Evolutionary conservation across 2,329 filamentous ascomycete genomes (phyloP).

Genomic region (Trichoderma sp.): DNA sequence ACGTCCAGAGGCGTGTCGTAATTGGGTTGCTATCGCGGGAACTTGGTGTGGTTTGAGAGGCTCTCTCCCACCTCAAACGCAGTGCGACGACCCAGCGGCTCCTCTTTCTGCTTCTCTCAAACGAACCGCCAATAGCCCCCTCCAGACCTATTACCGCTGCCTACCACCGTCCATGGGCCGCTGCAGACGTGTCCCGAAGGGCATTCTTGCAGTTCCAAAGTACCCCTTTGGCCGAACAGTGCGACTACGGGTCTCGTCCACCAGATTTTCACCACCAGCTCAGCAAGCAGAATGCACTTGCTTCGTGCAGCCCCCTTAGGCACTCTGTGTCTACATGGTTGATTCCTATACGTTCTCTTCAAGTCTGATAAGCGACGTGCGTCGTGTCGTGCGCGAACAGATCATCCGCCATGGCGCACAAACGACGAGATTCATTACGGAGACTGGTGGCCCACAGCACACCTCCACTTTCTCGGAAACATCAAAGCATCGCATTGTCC

Average conservation of each 20-base stretch:
- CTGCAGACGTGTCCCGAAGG: constrained; percentile 19
- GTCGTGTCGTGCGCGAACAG: constrained; percentile 14
- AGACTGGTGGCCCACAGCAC: constrained; percentile 15
- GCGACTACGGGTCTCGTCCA: not conserved
- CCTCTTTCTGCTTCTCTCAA: constrained; percentile 18
- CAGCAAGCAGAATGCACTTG: not conserved
- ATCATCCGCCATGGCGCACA: constrained; percentile 12
- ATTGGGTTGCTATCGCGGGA: constrained; percentile 19
- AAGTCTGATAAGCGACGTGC: constrained; percentile 19
- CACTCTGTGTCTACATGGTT: constrained; percentile 12
- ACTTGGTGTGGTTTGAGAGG: constrained; percentile 4
- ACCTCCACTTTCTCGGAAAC: constrained; percentile 19
- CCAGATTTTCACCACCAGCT: constrained; percentile 16
- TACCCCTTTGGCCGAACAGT: constrained; percentile 15
- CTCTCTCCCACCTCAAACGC: constrained; percentile 21
- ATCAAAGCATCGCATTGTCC: constrained; percentile 15
- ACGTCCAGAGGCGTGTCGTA: constrained; percentile 14
- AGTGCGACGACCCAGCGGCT: constrained; percentile 14
- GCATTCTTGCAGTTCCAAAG: constrained; percentile 19
- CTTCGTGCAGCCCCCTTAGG: constrained; percentile 16
- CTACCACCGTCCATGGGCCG: not conserved
- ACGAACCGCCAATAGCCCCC: constrained; percentile 12
- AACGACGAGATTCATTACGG: constrained; percentile 20
- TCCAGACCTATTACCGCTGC: not conserved
- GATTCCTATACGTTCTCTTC: constrained; percentile 1